Evolutionary conservation across 2,329 filamentous ascomycete species (phyloP).

Genomic region (Beauveria sp.): DNA sequence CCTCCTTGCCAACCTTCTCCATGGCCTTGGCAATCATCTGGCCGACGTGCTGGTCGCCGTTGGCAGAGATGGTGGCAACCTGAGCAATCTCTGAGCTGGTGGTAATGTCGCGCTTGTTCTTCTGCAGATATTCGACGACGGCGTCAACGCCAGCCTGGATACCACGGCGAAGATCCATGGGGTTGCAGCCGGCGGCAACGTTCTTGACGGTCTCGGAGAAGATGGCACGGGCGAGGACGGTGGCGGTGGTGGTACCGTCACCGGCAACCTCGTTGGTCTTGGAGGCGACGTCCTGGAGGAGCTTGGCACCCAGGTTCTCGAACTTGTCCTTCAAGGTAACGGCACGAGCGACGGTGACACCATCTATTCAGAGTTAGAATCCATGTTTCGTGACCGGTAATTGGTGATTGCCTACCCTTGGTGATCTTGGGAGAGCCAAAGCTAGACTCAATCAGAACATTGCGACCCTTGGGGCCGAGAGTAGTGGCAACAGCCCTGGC

Average conservation of each 20-base stretch:
- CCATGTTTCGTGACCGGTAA: background rate
- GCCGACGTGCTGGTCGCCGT: conserved; percentile 92
- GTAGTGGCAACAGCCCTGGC: conserved; percentile 94
- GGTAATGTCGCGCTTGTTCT: conserved; percentile 97
- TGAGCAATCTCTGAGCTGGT: conserved; percentile 95
- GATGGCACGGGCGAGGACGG: conserved; percentile 92
- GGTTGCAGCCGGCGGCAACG: conserved; percentile 97
- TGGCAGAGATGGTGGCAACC: conserved; percentile 96
- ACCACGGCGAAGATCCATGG: conserved; percentile 95
- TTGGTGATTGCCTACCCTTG: conserved; percentile 60
- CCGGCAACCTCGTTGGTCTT: conserved; percentile 99
- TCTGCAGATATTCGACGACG: conserved; percentile 87
- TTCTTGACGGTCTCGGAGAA: conserved; percentile 99
- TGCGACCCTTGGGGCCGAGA: conserved; percentile 94
- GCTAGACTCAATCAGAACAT: conserved; percentile 96
- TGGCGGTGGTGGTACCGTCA: conserved; percentile 97
- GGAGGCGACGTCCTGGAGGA: conserved; percentile 95
- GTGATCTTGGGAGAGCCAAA: conserved; percentile 99
- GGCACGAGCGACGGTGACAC: conserved; percentile 83
- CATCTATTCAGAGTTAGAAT: conserved; percentile 45
- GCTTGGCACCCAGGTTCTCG: conserved; percentile 94
- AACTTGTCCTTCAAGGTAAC: conserved; percentile 97
- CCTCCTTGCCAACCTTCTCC: conserved; percentile 99
- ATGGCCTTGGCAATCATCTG: conserved; percentile 95
- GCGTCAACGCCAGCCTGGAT: conserved; percentile 94